These are phyloP conservation scores for Nicotiana tabacum DNA, from an alignment of 257 asterid genomes.

Conservation along the genomic window DNA sequence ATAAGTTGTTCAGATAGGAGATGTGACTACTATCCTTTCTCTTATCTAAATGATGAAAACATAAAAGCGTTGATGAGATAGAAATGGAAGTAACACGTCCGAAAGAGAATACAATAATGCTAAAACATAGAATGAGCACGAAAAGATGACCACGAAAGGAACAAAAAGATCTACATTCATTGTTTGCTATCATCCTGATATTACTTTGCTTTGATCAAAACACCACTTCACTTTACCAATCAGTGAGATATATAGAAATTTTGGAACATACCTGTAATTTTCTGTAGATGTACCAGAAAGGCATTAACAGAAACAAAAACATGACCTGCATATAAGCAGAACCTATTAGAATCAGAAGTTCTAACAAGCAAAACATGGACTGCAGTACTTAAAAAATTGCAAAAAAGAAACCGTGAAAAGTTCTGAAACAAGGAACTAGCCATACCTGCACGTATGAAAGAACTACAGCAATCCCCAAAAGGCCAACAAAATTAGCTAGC, in stretches of 20 bases:
- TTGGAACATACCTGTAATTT: constrained; percentile 58
- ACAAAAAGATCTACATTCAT: not conserved
- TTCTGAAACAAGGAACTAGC: not conserved
- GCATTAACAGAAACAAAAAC: constrained; percentile 69
- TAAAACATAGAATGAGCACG: not conserved
- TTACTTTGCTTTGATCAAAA: not conserved
- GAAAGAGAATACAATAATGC: not conserved
- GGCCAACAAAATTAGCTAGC: constrained; percentile 88
- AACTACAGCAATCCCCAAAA: constrained; percentile 71
- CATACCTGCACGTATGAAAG: constrained; percentile 79
- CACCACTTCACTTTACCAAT: not conserved
- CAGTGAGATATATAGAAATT: constrained; percentile 10
- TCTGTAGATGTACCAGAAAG: constrained; percentile 81
- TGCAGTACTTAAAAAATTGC: not conserved
- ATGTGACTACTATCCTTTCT: not conserved
- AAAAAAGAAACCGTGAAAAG: not conserved
- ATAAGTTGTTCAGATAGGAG: not conserved
- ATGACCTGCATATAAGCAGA: constrained; percentile 45
- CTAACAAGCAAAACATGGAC: not conserved
- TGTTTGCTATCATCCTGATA: not conserved
- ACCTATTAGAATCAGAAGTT: not conserved
- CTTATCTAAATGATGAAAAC: not conserved
- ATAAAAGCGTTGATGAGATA: not conserved
- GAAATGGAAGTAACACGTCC: not conserved
- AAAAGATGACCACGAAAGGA: too few relatives aligned